phyloP scores from a whole-genome alignment of 1,284 basidiomycete genomes.

The Hortiboletus rubellus region DNA sequence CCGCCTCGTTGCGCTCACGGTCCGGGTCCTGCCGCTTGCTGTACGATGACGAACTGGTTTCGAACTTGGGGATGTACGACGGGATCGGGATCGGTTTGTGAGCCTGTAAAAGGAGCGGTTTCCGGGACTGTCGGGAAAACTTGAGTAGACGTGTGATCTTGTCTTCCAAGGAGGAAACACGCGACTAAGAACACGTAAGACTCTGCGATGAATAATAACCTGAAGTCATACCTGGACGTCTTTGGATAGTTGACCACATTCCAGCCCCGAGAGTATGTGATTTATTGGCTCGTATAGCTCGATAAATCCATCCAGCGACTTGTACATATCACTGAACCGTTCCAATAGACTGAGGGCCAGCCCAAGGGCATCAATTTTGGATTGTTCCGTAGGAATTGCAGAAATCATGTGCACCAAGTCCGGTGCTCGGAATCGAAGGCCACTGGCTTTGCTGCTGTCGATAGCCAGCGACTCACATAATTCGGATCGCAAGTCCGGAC shows the following conservation, averaged over 20 bases:
- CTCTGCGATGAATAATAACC: neutral
- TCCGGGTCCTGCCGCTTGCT: slow-evolving; percentile 89
- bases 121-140: slow-evolving; percentile 71
- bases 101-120: slow-evolving; percentile 83
- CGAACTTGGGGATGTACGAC: slow-evolving; percentile 93
- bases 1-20: slow-evolving; percentile 82
- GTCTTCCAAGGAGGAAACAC: slow-evolving; percentile 43
- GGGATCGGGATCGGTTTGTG: slow-evolving; percentile 98
- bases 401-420: slow-evolving; percentile 48
- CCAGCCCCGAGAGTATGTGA: slow-evolving; percentile 57
- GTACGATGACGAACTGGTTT: slow-evolving; percentile 79
- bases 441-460: slow-evolving; percentile 43
- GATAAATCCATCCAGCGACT: slow-evolving; percentile 76
- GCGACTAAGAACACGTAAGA: slow-evolving; percentile 40
- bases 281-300: slow-evolving; percentile 78
- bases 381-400: slow-evolving; percentile 50
- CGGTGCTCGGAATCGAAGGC: slow-evolving; percentile 43
- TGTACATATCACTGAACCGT: slow-evolving; percentile 74
- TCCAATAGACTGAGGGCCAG: slow-evolving; percentile 63
- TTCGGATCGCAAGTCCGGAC: slow-evolving; percentile 67
- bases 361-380: slow-evolving; percentile 66
- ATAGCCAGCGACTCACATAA: slow-evolving; percentile 44
- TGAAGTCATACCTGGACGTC: slow-evolving; percentile 52
- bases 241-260: slow-evolving; percentile 48
- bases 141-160: slow-evolving; percentile 65